A percentile compares a stretch with the other conserved stretches of the same genome.
Conservation (phyloP, 78 protist genomes). For the Trichosphaerium sp. region DNA sequence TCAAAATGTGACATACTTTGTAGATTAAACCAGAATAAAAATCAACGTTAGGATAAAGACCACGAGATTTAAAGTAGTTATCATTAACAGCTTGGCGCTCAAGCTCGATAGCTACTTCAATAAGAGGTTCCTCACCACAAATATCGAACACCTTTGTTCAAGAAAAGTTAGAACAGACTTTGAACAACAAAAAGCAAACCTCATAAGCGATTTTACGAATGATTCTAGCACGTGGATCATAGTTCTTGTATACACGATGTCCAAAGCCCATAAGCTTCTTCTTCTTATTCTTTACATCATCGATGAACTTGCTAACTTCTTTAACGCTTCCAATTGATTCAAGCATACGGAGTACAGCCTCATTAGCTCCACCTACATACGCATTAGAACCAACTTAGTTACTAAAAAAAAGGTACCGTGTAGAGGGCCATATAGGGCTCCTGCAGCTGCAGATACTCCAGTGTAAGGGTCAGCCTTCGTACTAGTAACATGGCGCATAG, state of each 20-base stretch:
- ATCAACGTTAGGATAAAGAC: slow-evolving; percentile 74
- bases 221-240: slow-evolving; percentile 72
- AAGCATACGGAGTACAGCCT: slow-evolving; percentile 64
- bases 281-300: slow-evolving; percentile 36
- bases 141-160: slow-evolving; percentile 3
- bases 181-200: not conserved
- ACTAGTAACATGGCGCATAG: slow-evolving; percentile 48
- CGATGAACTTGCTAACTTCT: slow-evolving; percentile 18
- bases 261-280: slow-evolving; percentile 65
- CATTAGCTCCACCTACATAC: not conserved
- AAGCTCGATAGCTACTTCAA: slow-evolving; percentile 49
- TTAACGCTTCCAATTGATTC: slow-evolving; percentile 57
- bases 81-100: slow-evolving; percentile 49
- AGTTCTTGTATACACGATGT: slow-evolving; percentile 67
- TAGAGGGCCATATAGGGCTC: slow-evolving; percentile 71
- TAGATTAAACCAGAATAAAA: slow-evolving; percentile 39
- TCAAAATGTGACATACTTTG: not conserved
- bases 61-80: slow-evolving; percentile 50
- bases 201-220: slow-evolving; percentile 16
- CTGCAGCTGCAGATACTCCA: slow-evolving; percentile 39
- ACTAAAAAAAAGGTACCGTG: no score
- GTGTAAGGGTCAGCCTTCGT: slow-evolving; percentile 49
- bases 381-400: slow-evolving; percentile 73
- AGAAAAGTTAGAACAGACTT: no score
- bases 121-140: slow-evolving; percentile 21